Conservation (phyloP, 1,284 basidiomycete genomes). For the Leccinum fallax region DNA sequence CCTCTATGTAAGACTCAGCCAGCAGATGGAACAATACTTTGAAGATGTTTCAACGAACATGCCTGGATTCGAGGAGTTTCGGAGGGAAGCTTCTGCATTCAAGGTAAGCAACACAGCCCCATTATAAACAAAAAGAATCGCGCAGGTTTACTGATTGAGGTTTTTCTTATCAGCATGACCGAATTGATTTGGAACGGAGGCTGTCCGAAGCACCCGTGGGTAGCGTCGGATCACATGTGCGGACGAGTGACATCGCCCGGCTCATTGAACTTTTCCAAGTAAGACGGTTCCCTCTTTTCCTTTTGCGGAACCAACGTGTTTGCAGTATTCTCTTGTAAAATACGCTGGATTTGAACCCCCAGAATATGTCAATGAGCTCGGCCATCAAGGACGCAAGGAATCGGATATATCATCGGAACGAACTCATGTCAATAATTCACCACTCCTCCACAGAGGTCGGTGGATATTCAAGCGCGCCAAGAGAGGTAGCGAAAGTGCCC, state of each 20-base stretch:
- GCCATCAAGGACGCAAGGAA: constrained; percentile 29
- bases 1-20: constrained; percentile 71
- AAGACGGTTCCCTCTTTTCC: constrained; percentile 11
- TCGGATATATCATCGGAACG: constrained; percentile 38
- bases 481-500: constrained; percentile 29
- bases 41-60: constrained; percentile 59
- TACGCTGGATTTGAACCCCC: constrained; percentile 69
- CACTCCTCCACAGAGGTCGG: constrained; percentile 30
- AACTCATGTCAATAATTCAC: constrained; percentile 39
- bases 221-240: constrained; percentile 47
- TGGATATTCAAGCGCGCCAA: constrained; percentile 38
- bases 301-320: background rate
- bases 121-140: background rate
- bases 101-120: constrained; percentile 50
- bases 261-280: constrained; percentile 84
- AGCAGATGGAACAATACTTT: constrained; percentile 82
- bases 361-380: constrained; percentile 32
- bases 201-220: constrained; percentile 45
- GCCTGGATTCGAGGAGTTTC: constrained; percentile 72
- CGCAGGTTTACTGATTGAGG: constrained; percentile 8
- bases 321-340: constrained; percentile 65
- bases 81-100: constrained; percentile 75
- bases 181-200: constrained; percentile 67
- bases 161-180: constrained; percentile 56
- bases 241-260: constrained; percentile 79